Evolutionary conservation across 2,329 filamentous ascomycete species (phyloP).

Genomic region (Alternaria sp.): DNA sequence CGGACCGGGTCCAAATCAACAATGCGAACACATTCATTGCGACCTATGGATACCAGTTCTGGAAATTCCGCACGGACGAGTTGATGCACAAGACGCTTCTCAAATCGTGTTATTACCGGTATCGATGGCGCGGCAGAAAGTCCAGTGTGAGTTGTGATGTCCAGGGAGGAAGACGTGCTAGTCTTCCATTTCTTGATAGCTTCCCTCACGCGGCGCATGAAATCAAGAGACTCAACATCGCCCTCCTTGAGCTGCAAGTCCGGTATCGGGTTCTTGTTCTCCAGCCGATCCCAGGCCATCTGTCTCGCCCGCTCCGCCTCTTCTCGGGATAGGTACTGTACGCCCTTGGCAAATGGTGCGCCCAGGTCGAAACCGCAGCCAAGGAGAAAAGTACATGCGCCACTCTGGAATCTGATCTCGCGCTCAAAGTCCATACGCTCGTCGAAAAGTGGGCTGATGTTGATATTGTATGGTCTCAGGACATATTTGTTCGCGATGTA

Average conservation of each 20-base stretch:
- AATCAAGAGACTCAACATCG: constrained; percentile 62
- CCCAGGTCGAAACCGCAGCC: constrained; percentile 67
- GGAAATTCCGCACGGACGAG: constrained; percentile 70
- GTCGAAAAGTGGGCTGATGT: constrained; percentile 64
- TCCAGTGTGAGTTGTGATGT: constrained; percentile 44
- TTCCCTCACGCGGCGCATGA: constrained; percentile 57
- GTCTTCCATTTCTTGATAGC: constrained; percentile 59
- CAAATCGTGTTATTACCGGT: constrained; percentile 56
- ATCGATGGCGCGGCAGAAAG: constrained; percentile 21
- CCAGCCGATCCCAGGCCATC: constrained; percentile 54
- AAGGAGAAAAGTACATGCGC: constrained; percentile 68
- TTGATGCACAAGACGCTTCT: constrained; percentile 72
- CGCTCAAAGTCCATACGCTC: constrained; percentile 66
- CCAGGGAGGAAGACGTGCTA: constrained; percentile 21
- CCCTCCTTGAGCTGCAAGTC: constrained; percentile 61
- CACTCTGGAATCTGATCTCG: constrained; percentile 66
- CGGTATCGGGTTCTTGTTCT: constrained; percentile 43
- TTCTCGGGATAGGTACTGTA: constrained; percentile 68
- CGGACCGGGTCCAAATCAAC: constrained; percentile 53
- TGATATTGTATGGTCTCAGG: constrained; percentile 71
- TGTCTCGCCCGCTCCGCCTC: constrained; percentile 62
- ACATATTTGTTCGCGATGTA: constrained; percentile 60
- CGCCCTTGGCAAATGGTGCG: constrained; percentile 63
- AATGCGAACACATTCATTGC: constrained; percentile 55
- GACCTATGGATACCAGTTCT: constrained; percentile 53